Conservation (phyloP, 257 asterid species). For the Przewalskia tangutica region DNA sequence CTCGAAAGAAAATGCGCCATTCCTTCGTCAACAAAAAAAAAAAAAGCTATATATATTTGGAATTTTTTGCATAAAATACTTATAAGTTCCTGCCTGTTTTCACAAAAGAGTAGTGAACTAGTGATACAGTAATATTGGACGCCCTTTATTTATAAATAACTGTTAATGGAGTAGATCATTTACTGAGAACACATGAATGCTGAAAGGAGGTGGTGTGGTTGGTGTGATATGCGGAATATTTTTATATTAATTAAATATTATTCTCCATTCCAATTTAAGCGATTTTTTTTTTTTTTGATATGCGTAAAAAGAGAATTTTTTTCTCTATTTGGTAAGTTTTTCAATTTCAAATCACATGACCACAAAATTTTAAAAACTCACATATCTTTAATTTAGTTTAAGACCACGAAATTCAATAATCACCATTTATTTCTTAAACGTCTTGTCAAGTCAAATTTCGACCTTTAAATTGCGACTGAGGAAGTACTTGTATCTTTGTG, state of each 20-base stretch:
- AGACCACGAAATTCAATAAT: too few species aligned
- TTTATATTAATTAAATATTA: neutral
- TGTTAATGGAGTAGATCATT: neutral
- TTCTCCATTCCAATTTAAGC: too few species aligned
- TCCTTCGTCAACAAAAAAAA: too few species aligned
- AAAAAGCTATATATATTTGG: neutral
- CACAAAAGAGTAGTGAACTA: neutral
- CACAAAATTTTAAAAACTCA: too few species aligned
- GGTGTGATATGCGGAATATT: neutral
- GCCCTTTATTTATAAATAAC: neutral
- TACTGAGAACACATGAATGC: slow-evolving; percentile 7
- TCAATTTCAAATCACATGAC: too few species aligned
- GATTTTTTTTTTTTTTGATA: too few species aligned
- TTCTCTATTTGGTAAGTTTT: too few species aligned
- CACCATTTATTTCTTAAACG: too few species aligned
- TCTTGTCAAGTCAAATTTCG: neutral
- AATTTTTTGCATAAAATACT: neutral
- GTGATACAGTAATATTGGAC: neutral
- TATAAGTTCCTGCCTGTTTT: neutral
- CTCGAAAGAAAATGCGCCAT: too few species aligned
- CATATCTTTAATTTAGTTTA: too few species aligned
- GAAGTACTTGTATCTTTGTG: neutral
- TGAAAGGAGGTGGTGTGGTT: neutral
- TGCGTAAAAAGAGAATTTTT: too few species aligned
- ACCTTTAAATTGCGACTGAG: too few species aligned